phyloP scores from a whole-genome alignment of 1,139 yeast species.

The Protomyces gravidus region DNA sequence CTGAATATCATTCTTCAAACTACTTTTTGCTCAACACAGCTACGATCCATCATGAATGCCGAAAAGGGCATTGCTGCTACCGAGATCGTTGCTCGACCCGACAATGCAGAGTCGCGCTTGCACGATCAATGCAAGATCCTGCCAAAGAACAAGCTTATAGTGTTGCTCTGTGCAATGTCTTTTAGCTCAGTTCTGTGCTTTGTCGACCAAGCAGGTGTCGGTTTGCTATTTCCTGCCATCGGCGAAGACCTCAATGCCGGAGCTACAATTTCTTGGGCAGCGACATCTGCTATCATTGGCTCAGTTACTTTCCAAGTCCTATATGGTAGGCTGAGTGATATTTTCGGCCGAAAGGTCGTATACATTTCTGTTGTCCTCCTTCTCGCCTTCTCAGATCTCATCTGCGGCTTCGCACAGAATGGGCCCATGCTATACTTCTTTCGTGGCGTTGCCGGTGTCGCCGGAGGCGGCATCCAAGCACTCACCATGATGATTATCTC shows the following conservation, averaged over 20 bases:
- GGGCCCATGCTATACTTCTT: constrained; percentile 46
- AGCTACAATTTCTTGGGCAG: constrained; percentile 30
- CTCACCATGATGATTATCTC: constrained; percentile 49
- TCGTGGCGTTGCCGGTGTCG: constrained; percentile 52
- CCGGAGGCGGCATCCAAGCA: constrained; percentile 51
- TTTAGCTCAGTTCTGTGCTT: constrained; percentile 22
- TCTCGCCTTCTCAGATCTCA: constrained; percentile 46
- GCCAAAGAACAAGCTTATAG: constrained; percentile 24
- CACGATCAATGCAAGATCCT: constrained; percentile 29
- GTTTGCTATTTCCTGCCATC: constrained; percentile 30
- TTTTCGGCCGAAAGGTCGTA: constrained; percentile 50
- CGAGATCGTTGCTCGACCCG: too few species aligned
- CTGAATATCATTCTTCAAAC: too few species aligned
- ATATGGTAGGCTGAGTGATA: constrained; percentile 52
- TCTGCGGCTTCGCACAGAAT: constrained; percentile 46
- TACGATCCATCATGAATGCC: too few species aligned
- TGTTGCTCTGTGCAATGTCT: constrained; percentile 28
- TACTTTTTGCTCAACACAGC: too few species aligned
- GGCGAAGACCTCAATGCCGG: constrained; percentile 29
- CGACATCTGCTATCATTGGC: constrained; percentile 32
- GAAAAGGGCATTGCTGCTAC: too few species aligned
- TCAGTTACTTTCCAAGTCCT: constrained; percentile 37
- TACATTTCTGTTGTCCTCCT: constrained; percentile 47
- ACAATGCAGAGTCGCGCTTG: background rate
- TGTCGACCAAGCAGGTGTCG: constrained; percentile 30